Evolutionary conservation across 176 grass and related monocot species (phyloP).

Genomic region (Zizania latifolia): DNA sequence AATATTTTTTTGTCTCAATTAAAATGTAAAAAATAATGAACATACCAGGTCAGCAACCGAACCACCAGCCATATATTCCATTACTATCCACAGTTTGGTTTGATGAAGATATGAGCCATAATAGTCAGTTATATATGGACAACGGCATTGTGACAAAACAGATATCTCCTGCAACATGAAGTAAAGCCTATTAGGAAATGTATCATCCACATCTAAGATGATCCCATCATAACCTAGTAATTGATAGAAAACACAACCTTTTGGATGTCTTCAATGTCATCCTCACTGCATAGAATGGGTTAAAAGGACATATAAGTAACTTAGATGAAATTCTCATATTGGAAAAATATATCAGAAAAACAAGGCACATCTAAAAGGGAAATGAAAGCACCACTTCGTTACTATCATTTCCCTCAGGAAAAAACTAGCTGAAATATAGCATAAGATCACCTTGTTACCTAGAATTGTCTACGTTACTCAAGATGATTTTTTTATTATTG

Average conservation of each 20-base stretch:
- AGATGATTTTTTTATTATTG: too few species aligned
- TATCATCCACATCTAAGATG: constrained; percentile 3
- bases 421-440: neutral
- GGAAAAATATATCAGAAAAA: neutral
- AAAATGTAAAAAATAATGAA: constrained; percentile 32
- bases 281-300: constrained; percentile 60
- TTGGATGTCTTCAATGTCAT: constrained; percentile 99
- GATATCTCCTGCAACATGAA: constrained; percentile 81
- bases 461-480: constrained; percentile 16
- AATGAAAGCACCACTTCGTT: neutral
- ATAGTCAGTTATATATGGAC: constrained; percentile 99
- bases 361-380: neutral
- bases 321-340: neutral
- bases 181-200: constrained; percentile 31
- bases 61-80: constrained; percentile 99
- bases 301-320: constrained; percentile 14
- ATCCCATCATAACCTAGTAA: constrained; percentile 10
- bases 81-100: constrained; percentile 96
- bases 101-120: constrained; percentile 98
- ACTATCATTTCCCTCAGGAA: neutral
- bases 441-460: neutral
- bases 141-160: constrained; percentile 94
- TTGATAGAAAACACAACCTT: constrained; percentile 54
- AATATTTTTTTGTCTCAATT: neutral
- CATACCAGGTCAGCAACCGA: constrained; percentile 98